Conservation (phyloP, 257 asterid genomes). For the Misopates orontium region DNA sequence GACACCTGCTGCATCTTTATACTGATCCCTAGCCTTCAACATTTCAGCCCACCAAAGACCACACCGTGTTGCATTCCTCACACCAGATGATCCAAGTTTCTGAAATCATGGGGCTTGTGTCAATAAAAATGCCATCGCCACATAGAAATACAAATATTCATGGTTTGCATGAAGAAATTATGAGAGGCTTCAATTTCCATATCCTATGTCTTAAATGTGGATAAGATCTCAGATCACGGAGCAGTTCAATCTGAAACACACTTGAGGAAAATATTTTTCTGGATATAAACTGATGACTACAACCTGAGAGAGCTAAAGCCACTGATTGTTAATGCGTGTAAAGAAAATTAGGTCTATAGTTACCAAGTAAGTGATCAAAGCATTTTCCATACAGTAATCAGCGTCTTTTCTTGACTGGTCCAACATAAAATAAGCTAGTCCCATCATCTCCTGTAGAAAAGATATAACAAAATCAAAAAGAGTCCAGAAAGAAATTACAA, state of each 20-base stretch:
- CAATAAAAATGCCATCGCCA: constrained; percentile 17
- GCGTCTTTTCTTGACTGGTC: constrained; percentile 94
- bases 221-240: constrained; percentile 14
- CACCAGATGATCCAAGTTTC: constrained; percentile 78
- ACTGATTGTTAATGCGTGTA: constrained; percentile 15
- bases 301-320: constrained; percentile 7
- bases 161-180: constrained; percentile 11
- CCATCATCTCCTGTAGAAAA: constrained; percentile 89
- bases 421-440: constrained; percentile 84
- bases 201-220: background rate
- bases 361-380: constrained; percentile 82
- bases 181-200: constrained; percentile 1
- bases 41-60: constrained; percentile 99
- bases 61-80: constrained; percentile 79
- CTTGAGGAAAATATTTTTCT: no score
- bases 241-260: constrained; percentile 8
- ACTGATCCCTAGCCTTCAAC: constrained; percentile 84
- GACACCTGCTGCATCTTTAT: constrained; percentile 92
- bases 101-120: constrained; percentile 34
- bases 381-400: constrained; percentile 96
- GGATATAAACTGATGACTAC: background rate
- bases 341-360: constrained; percentile 29
- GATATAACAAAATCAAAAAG: constrained; percentile 29
- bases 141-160: constrained; percentile 15
- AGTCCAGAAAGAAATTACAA: constrained; percentile 17